phyloP scores from a whole-genome alignment of 169 alveolate genomes.

The Cyclospora cayetanensis region DNA sequence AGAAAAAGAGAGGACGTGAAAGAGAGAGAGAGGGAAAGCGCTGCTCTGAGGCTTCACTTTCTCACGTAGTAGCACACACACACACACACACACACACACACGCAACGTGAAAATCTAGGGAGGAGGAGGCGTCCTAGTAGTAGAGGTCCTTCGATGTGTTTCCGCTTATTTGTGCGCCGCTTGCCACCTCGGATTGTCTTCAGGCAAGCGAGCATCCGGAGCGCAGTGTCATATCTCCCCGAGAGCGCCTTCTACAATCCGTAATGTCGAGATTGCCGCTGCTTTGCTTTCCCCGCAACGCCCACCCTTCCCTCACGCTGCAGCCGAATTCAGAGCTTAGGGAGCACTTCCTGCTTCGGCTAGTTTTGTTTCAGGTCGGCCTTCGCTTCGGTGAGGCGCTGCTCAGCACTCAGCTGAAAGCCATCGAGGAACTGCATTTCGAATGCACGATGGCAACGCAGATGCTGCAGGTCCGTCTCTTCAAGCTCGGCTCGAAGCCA shows the following conservation, averaged over 20 bases:
- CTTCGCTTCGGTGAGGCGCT: conserved; percentile 62
- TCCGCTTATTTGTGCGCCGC: neutral
- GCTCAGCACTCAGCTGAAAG: conserved; percentile 18
- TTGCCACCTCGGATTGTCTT: neutral
- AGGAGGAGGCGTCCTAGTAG: neutral
- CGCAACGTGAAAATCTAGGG: neutral
- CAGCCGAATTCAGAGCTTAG: neutral
- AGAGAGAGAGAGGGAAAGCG: neutral
- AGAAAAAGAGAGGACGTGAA: neutral
- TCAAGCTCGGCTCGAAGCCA: neutral
- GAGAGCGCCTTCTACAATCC: conserved; percentile 81
- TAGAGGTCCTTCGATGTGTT: neutral
- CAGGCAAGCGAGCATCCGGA: conserved; percentile 74
- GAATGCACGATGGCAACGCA: conserved; percentile 60
- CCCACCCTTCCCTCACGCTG: neutral
- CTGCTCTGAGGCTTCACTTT: neutral
- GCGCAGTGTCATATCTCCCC: conserved; percentile 84
- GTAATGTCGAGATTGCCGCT: too few relatives aligned
- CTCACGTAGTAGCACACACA: too few relatives aligned
- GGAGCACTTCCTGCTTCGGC: neutral
- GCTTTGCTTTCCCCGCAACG: neutral
- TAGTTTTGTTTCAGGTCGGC: conserved; percentile 46
- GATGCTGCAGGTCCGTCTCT: conserved; percentile 40
- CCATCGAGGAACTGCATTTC: conserved; percentile 62
- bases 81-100: too few relatives aligned